A percentile compares a stretch with the other conserved stretches of the same genome.
These are phyloP conservation scores for Theobroma grandiflorum DNA, from an alignment of 441 rosid species.

Conservation along the genomic window DNA sequence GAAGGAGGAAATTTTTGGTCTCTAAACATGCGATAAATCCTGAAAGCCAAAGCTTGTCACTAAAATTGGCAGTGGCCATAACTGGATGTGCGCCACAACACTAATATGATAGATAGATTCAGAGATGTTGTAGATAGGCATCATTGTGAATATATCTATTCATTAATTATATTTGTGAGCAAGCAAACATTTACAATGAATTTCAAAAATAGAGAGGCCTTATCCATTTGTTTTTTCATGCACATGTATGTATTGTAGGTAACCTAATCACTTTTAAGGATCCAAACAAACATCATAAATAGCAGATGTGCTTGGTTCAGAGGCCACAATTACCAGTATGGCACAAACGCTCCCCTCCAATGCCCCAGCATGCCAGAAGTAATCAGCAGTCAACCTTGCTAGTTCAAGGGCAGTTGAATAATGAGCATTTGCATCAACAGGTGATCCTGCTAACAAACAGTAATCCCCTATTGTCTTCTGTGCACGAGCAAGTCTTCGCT, in stretches of 20 bases:
- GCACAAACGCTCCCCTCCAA: slow-evolving; percentile 98
- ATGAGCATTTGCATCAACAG: slow-evolving; percentile 98
- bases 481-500: slow-evolving; percentile 90
- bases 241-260: not conserved
- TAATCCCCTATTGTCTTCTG: slow-evolving; percentile 99
- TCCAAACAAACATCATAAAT: slow-evolving; percentile 6
- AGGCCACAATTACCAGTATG: slow-evolving; percentile 65
- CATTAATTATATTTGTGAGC: no score
- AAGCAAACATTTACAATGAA: not conserved
- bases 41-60: not conserved
- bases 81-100: not conserved
- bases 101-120: not conserved
- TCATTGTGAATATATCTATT: not conserved
- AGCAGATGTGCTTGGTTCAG: slow-evolving; percentile 21
- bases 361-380: slow-evolving; percentile 98
- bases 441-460: slow-evolving; percentile 96
- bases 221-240: slow-evolving; percentile 2
- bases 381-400: slow-evolving; percentile 89
- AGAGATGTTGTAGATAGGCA: not conserved
- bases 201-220: not conserved
- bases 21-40: not conserved
- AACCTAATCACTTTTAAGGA: not conserved
- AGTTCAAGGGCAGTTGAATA: slow-evolving; percentile 92
- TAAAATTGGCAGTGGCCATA: not conserved
- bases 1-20: not conserved